A percentile compares a stretch with the other conserved stretches of the same genome.
These are phyloP conservation scores for Hygrocybe punicea DNA, from an alignment of 768 basidiomycete genomes.

Conservation along the genomic window DNA sequence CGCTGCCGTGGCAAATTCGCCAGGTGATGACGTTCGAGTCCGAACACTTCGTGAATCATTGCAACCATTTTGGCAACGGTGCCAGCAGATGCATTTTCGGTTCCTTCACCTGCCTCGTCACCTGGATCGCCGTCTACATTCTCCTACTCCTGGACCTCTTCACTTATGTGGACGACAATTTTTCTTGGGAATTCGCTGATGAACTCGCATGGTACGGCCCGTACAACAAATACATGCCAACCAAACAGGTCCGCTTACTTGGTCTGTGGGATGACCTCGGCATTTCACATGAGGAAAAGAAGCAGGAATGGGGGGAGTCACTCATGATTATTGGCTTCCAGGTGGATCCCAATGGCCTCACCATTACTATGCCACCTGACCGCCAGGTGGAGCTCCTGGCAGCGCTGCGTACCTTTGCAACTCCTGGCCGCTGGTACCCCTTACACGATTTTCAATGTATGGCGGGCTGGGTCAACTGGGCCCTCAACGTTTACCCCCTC, in stretches of 20 bases:
- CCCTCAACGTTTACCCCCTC: constrained; percentile 31
- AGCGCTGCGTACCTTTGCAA: neutral
- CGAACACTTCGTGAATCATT: too few species aligned
- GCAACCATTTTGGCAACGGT: too few species aligned
- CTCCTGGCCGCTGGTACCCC: too few species aligned
- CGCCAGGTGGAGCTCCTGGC: neutral
- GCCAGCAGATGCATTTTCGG: too few species aligned
- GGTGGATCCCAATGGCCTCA: constrained; percentile 21
- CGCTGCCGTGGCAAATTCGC: too few species aligned
- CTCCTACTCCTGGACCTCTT: constrained; percentile 2
- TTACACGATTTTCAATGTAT: constrained; percentile 16
- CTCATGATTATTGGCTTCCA: constrained; percentile 33
- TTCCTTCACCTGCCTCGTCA: too few species aligned
- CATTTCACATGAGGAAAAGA: constrained; percentile 27
- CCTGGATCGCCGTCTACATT: constrained; percentile 25
- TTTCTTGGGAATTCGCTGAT: constrained; percentile 14
- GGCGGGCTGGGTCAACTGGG: constrained; percentile 31
- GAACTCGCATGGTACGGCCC: neutral
- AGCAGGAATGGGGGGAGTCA: constrained; percentile 24
- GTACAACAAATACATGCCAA: constrained; percentile 18
- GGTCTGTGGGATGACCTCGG: constrained; percentile 33
- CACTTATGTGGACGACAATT: neutral
- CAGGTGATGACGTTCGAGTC: too few species aligned
- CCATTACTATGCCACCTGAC: constrained; percentile 13
- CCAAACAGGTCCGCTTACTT: constrained; percentile 26